Conservation (phyloP, 2,329 filamentous ascomycete species). For the Pseudohalonectria lignicola region DNA sequence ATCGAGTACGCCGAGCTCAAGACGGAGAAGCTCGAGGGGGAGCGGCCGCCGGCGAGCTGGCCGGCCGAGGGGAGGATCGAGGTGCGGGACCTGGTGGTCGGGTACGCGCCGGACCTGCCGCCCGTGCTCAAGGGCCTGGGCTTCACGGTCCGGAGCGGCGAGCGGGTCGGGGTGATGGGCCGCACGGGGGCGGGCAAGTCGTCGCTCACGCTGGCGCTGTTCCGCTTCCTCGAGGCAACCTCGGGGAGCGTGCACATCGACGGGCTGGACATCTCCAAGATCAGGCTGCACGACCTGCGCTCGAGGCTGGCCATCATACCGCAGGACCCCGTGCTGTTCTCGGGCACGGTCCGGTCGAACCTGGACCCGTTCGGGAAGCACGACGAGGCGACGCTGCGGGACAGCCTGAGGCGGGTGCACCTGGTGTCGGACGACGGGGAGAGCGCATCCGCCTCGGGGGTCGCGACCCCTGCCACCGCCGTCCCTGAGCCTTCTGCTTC, state of each 20-base stretch:
- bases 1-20: slow-evolving; percentile 62
- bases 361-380: slow-evolving; percentile 67
- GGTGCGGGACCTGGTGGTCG: slow-evolving; percentile 60
- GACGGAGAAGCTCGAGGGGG: slow-evolving; percentile 54
- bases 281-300: slow-evolving; percentile 58
- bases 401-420: slow-evolving; percentile 60
- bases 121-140: slow-evolving; percentile 59
- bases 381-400: slow-evolving; percentile 55
- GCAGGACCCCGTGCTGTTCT: slow-evolving; percentile 70
- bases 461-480: slow-evolving; percentile 20
- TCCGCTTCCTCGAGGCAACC: slow-evolving; percentile 63
- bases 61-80: slow-evolving; percentile 63
- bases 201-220: slow-evolving; percentile 62
- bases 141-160: slow-evolving; percentile 54
- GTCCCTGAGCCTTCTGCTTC: too few relatives aligned
- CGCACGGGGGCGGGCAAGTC: slow-evolving; percentile 72
- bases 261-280: slow-evolving; percentile 61
- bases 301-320: slow-evolving; percentile 73
- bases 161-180: slow-evolving; percentile 67
- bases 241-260: slow-evolving; percentile 60
- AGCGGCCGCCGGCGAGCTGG: slow-evolving; percentile 58
- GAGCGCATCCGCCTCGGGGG: slow-evolving; percentile 27
- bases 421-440: slow-evolving; percentile 31
- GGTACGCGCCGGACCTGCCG: slow-evolving; percentile 60
- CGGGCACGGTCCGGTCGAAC: slow-evolving; percentile 65